Percentiles rank a stretch among this genome's conserved stretches.
Conservation (phyloP, 352 stramenopile species). For the Aphanomyces invadans region DNA sequence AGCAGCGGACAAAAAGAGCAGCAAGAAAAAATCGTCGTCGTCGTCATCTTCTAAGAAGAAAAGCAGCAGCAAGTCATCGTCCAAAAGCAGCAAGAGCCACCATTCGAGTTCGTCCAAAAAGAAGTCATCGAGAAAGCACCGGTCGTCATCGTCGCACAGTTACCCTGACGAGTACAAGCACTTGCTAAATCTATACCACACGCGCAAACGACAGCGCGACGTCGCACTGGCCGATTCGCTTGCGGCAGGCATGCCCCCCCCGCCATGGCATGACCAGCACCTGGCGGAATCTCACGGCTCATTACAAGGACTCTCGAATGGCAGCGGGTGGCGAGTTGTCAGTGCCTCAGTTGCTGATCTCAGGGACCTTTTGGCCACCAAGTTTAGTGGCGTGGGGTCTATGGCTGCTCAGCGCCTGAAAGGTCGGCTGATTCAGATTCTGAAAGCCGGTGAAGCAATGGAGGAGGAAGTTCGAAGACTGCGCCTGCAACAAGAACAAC, state of each 20-base stretch:
- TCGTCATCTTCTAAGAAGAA: constrained; percentile 42
- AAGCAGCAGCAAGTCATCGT: constrained; percentile 26
- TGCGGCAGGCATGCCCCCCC: not conserved
- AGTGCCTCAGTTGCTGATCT: constrained; percentile 33
- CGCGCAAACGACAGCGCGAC: constrained; percentile 47
- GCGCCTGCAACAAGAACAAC: constrained; percentile 48
- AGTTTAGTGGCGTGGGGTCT: constrained; percentile 31
- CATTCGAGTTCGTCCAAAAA: constrained; percentile 31
- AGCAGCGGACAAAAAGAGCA: constrained; percentile 27
- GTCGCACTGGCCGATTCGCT: not conserved
- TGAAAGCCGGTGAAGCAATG: constrained; percentile 45
- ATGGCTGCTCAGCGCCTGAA: constrained; percentile 67
- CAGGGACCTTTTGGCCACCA: constrained; percentile 31
- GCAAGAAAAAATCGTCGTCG: constrained; percentile 35
- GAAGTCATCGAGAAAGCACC: constrained; percentile 25
- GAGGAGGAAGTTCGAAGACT: constrained; percentile 46
- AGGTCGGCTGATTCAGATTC: constrained; percentile 63
- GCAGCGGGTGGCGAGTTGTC: not conserved
- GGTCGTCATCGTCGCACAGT: constrained; percentile 42
- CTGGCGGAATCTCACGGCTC: no score
- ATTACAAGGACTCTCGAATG: no score
- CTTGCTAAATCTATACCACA: constrained; percentile 44
- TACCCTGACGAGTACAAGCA: constrained; percentile 68
- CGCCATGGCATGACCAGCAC: no score
- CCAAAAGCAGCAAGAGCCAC: constrained; percentile 10